phyloP scores from a whole-genome alignment of 2,329 filamentous ascomycete genomes.

The Catunica adiposa region DNA sequence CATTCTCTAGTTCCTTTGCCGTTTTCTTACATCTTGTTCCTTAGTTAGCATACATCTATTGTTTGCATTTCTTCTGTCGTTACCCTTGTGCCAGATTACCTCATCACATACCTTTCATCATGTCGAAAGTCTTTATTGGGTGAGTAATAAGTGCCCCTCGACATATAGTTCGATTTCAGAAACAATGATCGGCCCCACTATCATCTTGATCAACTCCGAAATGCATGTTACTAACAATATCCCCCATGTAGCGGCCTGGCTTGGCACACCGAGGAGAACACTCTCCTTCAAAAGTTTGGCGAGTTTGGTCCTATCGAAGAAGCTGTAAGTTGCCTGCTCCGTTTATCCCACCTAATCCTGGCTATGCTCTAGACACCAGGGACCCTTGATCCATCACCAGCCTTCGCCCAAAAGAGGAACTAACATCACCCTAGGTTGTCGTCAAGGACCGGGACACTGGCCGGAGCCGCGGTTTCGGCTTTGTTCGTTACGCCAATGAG shows the following conservation, averaged over 20 bases:
- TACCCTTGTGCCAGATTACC: not conserved
- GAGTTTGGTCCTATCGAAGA: slow-evolving; percentile 84
- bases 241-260: slow-evolving; percentile 59
- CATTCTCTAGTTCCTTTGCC: not conserved
- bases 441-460: slow-evolving; percentile 96
- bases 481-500: slow-evolving; percentile 74
- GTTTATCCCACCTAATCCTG: not conserved
- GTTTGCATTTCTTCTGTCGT: not conserved
- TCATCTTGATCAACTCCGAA: not conserved
- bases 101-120: slow-evolving; percentile 24
- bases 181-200: not conserved
- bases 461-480: slow-evolving; percentile 92
- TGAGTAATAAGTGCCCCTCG: slow-evolving; percentile 30
- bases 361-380: not conserved
- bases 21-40: not conserved
- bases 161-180: not conserved
- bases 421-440: slow-evolving; percentile 49
- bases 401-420: not conserved
- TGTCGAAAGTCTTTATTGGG: slow-evolving; percentile 95
- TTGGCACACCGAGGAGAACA: slow-evolving; percentile 90
- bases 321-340: slow-evolving; percentile 45
- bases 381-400: too few relatives aligned
- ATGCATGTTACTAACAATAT: too few relatives aligned
- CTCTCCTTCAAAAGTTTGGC: slow-evolving; percentile 79
- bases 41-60: not conserved